Conservation (phyloP, 23 red algal species). For the Chondrus crispus region DNA sequence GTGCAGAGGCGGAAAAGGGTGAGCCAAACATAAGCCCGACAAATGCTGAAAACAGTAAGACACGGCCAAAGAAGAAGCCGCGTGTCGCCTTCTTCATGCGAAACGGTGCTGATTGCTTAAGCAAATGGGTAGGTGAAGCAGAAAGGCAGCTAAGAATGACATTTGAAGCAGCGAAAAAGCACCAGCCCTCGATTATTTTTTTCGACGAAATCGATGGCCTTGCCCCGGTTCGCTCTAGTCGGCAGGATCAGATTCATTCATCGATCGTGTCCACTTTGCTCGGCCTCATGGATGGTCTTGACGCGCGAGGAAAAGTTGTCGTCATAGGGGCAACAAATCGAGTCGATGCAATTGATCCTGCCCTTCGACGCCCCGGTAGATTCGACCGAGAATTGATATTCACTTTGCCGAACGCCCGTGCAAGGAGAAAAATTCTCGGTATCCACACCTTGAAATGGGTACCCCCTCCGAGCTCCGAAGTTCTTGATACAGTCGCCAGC, state of each 20-base stretch:
- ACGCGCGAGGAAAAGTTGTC: conserved; percentile 80
- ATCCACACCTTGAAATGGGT: conserved; percentile 90
- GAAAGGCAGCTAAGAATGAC: conserved; percentile 85
- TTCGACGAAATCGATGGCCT: conserved; percentile 99
- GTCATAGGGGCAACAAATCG: conserved; percentile 98
- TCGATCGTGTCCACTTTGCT: conserved; percentile 93
- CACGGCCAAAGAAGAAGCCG: conserved; percentile 60
- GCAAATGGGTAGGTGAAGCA: conserved; percentile 98
- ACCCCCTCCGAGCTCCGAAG: conserved; percentile 10
- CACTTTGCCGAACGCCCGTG: conserved; percentile 72
- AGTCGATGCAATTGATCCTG: conserved; percentile 94
- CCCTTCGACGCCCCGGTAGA: conserved; percentile 84
- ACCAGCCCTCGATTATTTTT: conserved; percentile 94
- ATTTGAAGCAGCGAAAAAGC: conserved; percentile 85
- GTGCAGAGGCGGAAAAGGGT: background rate
- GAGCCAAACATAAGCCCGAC: background rate
- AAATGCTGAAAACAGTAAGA: too few species aligned
- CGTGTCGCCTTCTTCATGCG: conserved; percentile 94
- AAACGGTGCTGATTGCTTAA: conserved; percentile 97
- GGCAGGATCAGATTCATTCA: conserved; percentile 90
- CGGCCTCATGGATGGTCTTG: conserved; percentile 90
- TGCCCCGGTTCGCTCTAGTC: conserved; percentile 78
- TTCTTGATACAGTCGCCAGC: conserved; percentile 66
- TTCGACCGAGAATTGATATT: conserved; percentile 96
- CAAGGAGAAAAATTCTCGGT: conserved; percentile 77